Evolutionary conservation across 768 basidiomycete species (phyloP).

Genomic region (Myochromella boudieri): DNA sequence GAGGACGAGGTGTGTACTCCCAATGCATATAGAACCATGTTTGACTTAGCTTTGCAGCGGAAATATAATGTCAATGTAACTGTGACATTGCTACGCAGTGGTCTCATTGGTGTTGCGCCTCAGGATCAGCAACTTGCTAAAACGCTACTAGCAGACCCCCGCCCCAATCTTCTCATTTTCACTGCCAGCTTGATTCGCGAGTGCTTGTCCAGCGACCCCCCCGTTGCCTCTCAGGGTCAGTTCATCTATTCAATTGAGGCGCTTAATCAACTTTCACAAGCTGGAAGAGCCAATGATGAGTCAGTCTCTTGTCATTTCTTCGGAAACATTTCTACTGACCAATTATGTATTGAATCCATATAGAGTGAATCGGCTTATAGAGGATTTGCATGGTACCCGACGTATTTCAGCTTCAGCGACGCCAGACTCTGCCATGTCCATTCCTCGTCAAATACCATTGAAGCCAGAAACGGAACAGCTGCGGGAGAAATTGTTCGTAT

Average conservation of each 20-base stretch:
- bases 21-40: constrained; percentile 1
- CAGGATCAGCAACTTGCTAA: constrained; percentile 93
- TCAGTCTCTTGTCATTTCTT: constrained; percentile 41
- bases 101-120: constrained; percentile 71
- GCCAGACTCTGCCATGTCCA: constrained; percentile 31
- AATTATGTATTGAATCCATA: constrained; percentile 2
- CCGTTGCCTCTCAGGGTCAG: constrained; percentile 76
- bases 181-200: constrained; percentile 83
- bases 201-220: constrained; percentile 78
- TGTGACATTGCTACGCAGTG: constrained; percentile 80
- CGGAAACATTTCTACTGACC: not conserved
- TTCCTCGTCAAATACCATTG: constrained; percentile 44
- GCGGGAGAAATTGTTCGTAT: constrained; percentile 70
- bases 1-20: constrained; percentile 80
- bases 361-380: constrained; percentile 72
- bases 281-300: constrained; percentile 84
- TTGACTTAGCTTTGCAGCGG: constrained; percentile 52
- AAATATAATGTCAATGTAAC: constrained; percentile 97
- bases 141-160: constrained; percentile 74
- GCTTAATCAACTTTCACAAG: constrained; percentile 67
- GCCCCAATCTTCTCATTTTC: constrained; percentile 76
- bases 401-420: constrained; percentile 42
- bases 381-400: constrained; percentile 75
- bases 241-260: constrained; percentile 82
- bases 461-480: constrained; percentile 76